Conservation (phyloP, 2,329 filamentous ascomycete species). For the Lachnellula occidentalis region DNA sequence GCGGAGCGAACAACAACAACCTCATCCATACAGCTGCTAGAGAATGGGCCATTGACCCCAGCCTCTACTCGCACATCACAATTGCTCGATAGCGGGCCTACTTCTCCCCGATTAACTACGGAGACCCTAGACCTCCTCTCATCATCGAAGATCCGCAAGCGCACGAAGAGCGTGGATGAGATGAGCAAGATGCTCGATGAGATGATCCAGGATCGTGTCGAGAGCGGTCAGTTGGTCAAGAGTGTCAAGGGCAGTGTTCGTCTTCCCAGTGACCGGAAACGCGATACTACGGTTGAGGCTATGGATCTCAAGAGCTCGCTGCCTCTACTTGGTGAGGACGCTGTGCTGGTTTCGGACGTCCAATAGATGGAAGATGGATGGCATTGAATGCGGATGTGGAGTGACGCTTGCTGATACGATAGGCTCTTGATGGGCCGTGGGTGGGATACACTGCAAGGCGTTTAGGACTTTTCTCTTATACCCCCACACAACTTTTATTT, state of each 20-base stretch:
- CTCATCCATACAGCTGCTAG: conserved; percentile 10
- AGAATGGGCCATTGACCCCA: conserved; percentile 27
- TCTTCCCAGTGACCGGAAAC: conserved; percentile 43
- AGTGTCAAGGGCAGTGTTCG: conserved; percentile 62
- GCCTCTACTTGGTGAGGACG: conserved; percentile 8
- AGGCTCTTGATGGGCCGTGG: background rate
- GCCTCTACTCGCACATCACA: conserved; percentile 27
- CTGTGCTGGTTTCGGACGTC: conserved; percentile 10
- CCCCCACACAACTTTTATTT: conserved; percentile 18
- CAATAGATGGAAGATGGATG: background rate
- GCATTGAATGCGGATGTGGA: conserved; percentile 7
- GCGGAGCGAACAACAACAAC: conserved; percentile 50
- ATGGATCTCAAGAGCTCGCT: conserved; percentile 13
- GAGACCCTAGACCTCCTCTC: conserved; percentile 17
- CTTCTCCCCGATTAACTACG: conserved; percentile 15
- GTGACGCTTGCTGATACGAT: background rate
- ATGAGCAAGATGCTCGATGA: conserved; percentile 92
- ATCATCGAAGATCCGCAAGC: conserved; percentile 24
- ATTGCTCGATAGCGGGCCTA: conserved; percentile 17
- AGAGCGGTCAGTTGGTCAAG: conserved; percentile 66
- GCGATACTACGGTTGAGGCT: conserved; percentile 9
- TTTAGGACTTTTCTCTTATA: conserved; percentile 18
- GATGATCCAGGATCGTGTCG: conserved; percentile 88
- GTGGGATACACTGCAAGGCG: conserved; percentile 1
- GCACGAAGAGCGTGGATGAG: conserved; percentile 71